phyloP scores from a whole-genome alignment of 1,284 basidiomycete genomes.

The Salmacisia buchloeana region DNA sequence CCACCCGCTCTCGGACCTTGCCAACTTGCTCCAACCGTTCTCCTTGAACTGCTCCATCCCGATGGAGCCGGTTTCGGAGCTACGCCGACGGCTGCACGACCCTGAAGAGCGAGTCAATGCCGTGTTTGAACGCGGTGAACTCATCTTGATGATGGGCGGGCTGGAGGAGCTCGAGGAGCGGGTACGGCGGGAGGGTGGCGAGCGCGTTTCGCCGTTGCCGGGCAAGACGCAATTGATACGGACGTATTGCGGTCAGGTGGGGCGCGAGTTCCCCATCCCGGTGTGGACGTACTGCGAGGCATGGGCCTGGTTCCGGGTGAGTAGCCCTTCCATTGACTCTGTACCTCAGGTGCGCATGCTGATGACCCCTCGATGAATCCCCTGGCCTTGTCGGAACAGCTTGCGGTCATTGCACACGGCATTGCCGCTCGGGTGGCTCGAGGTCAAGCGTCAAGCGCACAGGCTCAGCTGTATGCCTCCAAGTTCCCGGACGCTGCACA shows the following conservation, averaged over 20 bases:
- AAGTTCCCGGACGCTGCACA: conserved; percentile 24
- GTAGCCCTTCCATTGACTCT: conserved; percentile 38
- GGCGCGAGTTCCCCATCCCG: conserved; percentile 64
- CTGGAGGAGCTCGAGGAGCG: conserved; percentile 46
- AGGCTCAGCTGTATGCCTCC: conserved; percentile 31
- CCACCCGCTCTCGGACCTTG: conserved; percentile 73
- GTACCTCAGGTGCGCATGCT: neutral
- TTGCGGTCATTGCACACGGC: conserved; percentile 82
- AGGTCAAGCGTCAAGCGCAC: conserved; percentile 78
- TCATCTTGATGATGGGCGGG: conserved; percentile 46
- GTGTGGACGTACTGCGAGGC: conserved; percentile 73
- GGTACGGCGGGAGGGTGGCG: neutral
- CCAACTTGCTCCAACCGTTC: conserved; percentile 72
- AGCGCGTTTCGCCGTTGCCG: conserved; percentile 54
- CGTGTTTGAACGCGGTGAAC: conserved; percentile 12
- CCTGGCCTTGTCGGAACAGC: conserved; percentile 44
- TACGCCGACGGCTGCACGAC: conserved; percentile 17
- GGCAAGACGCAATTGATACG: conserved; percentile 67
- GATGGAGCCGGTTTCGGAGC: neutral
- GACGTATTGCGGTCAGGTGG: conserved; percentile 64
- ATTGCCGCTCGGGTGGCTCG: conserved; percentile 81
- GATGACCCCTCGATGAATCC: neutral
- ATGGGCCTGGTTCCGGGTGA: conserved; percentile 79
- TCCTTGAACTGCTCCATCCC: conserved; percentile 18
- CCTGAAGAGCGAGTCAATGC: conserved; percentile 5